Evolutionary conservation across 2,329 filamentous ascomycete genomes (phyloP).

Genomic region (Penicillium sp.): DNA sequence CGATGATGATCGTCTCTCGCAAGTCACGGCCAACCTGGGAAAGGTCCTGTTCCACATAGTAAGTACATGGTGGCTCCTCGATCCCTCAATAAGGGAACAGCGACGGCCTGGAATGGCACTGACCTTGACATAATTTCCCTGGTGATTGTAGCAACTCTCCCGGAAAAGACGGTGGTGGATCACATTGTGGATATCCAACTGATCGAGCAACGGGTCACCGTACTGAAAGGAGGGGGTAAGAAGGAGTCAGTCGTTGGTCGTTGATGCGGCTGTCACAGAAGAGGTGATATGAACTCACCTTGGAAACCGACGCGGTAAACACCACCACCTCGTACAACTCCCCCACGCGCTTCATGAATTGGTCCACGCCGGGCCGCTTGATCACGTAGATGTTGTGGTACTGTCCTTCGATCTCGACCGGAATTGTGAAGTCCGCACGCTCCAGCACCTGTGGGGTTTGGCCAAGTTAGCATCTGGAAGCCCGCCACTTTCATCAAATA

Average conservation of each 20-base stretch:
- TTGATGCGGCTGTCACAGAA: neutral
- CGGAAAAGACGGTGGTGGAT: conserved; percentile 94
- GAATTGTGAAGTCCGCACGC: conserved; percentile 97
- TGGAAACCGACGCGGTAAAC: conserved; percentile 96
- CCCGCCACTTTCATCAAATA: neutral
- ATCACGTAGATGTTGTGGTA: conserved; percentile 99
- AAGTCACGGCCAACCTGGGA: conserved; percentile 94
- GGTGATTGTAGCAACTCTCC: conserved; percentile 98
- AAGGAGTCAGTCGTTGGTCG: neutral
- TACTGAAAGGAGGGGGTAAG: conserved; percentile 53
- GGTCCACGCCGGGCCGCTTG: conserved; percentile 95
- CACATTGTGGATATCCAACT: conserved; percentile 94
- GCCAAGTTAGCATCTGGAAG: conserved; percentile 11
- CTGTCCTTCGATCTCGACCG: conserved; percentile 96
- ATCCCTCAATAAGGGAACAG: neutral
- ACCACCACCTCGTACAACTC: conserved; percentile 98
- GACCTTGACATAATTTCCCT: conserved; percentile 95
- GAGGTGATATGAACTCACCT: conserved; percentile 54
- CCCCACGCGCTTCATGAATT: conserved; percentile 97
- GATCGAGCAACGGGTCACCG: conserved; percentile 89
- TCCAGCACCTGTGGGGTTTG: conserved; percentile 67
- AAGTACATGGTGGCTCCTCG: conserved; percentile 3
- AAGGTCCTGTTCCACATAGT: conserved; percentile 57
- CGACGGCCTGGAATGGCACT: conserved; percentile 4
- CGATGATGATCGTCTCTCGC: conserved; percentile 97